Percentiles rank a stretch among this genome's conserved stretches.
phyloP scores from a whole-genome alignment of 805 yeast species.

The Debaryomyces castellii region DNA sequence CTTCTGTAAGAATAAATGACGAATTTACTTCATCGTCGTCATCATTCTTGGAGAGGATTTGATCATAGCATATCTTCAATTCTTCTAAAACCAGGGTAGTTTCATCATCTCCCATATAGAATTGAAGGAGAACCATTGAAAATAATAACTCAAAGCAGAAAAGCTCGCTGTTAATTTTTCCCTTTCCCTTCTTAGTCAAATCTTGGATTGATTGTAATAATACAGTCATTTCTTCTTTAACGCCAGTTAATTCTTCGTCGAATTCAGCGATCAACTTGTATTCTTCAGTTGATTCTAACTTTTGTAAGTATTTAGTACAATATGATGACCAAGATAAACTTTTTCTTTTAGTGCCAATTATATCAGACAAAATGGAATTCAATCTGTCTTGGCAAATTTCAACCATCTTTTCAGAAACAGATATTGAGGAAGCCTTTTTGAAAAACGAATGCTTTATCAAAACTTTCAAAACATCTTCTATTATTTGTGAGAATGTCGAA shows the following conservation, averaged over 20 bases:
- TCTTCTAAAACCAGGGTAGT: conserved; percentile 75
- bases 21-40: conserved; percentile 22
- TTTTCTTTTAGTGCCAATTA: conserved; percentile 44
- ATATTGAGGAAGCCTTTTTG: conserved; percentile 12
- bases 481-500: conserved; percentile 14
- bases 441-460: conserved; percentile 45
- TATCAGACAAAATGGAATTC: conserved; percentile 63
- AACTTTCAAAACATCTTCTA: conserved; percentile 37
- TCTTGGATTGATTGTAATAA: conserved; percentile 37
- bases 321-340: conserved; percentile 63
- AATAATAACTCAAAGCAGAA: conserved; percentile 73
- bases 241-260: conserved; percentile 55
- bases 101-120: conserved; percentile 76
- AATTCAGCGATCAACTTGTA: conserved; percentile 33
- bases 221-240: conserved; percentile 49
- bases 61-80: conserved; percentile 58
- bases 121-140: conserved; percentile 73
- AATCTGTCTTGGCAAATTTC: conserved; percentile 59
- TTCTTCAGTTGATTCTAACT: conserved; percentile 21
- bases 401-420: conserved; percentile 34
- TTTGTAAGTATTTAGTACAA: conserved; percentile 40
- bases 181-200: conserved; percentile 19
- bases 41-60: conserved; percentile 27
- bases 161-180: conserved; percentile 38
- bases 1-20: conserved; percentile 40